Evolutionary conservation across 1,284 basidiomycete species (phyloP), one percentile per base, ranked within the genome.

Genomic region (Trichosporon coremiiforme): DNA sequence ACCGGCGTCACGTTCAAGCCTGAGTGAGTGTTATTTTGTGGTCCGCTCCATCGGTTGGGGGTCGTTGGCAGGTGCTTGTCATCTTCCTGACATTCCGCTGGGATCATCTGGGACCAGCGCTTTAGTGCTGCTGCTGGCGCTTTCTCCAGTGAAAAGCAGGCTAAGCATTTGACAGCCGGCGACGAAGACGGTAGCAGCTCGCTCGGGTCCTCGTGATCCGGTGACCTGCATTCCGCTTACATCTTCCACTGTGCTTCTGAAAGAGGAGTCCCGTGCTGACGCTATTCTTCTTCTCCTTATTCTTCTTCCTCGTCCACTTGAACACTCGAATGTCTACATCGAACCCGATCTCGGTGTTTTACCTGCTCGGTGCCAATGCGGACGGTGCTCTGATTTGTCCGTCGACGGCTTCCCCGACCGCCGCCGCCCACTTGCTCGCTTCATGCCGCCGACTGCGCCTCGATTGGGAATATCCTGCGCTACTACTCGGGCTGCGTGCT

Each of bases 1-100:
- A 82, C 82, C 4, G 83, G 83, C 4, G 82, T 84, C 7, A 78
- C 77, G 0, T 84, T 84, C 68, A 77, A 74, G 13, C 81, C 81
- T 65, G 81, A 82, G 81, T 82, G 64, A 76, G 81, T 78, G 33
- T 35, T 10, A 35, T 35, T 6, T 35, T 10, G 33, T 35, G 33
- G 33, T 35, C 25, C 25, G 25, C 25, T 25, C 25, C 25, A 25
- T 25, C 25, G 25, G 25, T 25, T 25, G 25, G 25, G 25, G 35
- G 25, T 25, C 25, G 29, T 33, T n/a, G 29, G 15, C 57, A 35
- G 57, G 29, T 25, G 15, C 8, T 22, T 12, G 36, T 63, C 50
- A 29, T 60, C 33, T 64, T 35, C 50, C 45, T 62, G 35, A 60
- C 36, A 29, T 53, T 66, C 53, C 55, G 29, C 31, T 62, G 20